Percentiles rank a stretch among this genome's conserved stretches.
Conservation (phyloP, 1,139 yeast genomes). For the Arxiozyma telluris region DNA sequence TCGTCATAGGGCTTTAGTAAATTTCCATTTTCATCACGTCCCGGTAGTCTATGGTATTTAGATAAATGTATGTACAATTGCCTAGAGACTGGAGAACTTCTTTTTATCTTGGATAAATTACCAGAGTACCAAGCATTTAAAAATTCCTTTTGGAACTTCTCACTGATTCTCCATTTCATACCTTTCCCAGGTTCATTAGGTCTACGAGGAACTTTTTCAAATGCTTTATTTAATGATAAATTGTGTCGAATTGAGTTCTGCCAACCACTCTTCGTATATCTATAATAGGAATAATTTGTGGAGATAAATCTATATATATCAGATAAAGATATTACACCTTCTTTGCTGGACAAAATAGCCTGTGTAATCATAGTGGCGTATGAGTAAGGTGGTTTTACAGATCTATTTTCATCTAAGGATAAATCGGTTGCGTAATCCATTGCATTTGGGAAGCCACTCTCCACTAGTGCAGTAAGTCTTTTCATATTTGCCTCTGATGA, state of each 20-base stretch:
- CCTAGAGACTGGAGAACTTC: constrained; percentile 73
- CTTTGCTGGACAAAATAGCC: constrained; percentile 80
- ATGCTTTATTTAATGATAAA: constrained; percentile 71
- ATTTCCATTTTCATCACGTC: constrained; percentile 11
- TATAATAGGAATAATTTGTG: constrained; percentile 78
- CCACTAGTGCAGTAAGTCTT: constrained; percentile 7
- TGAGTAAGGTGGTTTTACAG: constrained; percentile 91
- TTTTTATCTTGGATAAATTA: constrained; percentile 58
- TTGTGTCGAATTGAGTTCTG: constrained; percentile 82
- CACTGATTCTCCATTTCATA: constrained; percentile 97
- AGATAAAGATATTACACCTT: constrained; percentile 79
- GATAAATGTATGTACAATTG: constrained; percentile 69
- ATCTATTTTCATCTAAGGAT: constrained; percentile 83
- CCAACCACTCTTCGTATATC: constrained; percentile 93
- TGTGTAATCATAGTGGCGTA: constrained; percentile 98
- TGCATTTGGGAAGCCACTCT: constrained; percentile 23
- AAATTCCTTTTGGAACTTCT: constrained; percentile 74
- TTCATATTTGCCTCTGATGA: constrained; percentile 9
- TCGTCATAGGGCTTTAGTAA: constrained; percentile 5
- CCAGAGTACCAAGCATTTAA: constrained; percentile 71
- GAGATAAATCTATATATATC: constrained; percentile 92
- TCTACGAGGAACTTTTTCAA: constrained; percentile 90
- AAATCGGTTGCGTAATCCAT: constrained; percentile 35
- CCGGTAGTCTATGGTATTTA: constrained; percentile 58
- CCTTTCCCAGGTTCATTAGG: constrained; percentile 98